Percentiles rank a stretch among this genome's conserved stretches.
These are phyloP conservation scores for Hypoxylon cercidicola DNA, from an alignment of 495 filamentous ascomycete species.

Conservation along the genomic window DNA sequence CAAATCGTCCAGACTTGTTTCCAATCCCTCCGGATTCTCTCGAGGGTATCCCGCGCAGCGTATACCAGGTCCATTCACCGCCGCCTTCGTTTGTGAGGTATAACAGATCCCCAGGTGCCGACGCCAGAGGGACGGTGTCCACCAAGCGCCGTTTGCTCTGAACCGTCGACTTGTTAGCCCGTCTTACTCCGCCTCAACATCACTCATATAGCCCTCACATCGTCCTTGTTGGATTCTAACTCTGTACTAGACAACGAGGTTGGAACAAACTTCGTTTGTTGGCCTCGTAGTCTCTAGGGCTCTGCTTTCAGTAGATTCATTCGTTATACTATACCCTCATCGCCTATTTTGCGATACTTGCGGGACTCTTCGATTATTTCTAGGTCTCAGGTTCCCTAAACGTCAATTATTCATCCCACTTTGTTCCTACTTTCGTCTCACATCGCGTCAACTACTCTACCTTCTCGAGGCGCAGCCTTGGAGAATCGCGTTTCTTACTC, in stretches of 20 bases:
- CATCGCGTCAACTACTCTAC: constrained; percentile 3
- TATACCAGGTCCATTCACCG: constrained; percentile 14
- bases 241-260: constrained; percentile 2
- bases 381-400: constrained; percentile 24
- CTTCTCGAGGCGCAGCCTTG: constrained; percentile 8
- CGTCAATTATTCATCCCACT: constrained; percentile 14
- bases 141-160: constrained; percentile 20
- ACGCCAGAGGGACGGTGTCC: constrained; percentile 10
- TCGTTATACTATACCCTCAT: constrained; percentile 20
- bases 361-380: constrained; percentile 19
- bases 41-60: constrained; percentile 18
- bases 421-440: constrained; percentile 26
- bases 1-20: constrained; percentile 13
- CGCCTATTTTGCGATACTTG: constrained; percentile 13
- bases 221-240: constrained; percentile 13
- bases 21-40: constrained; percentile 7
- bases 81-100: constrained; percentile 8
- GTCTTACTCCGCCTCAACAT: constrained; percentile 30
- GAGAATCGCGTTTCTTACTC: constrained; percentile 15
- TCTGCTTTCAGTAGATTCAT: constrained; percentile 13
- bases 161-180: constrained; percentile 18
- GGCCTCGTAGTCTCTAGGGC: neutral
- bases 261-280: constrained; percentile 14
- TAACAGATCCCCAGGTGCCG: constrained; percentile 22
- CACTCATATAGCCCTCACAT: constrained; percentile 20